phyloP scores from a whole-genome alignment of 2,329 filamentous ascomycete species.

The Fusarium nematophilum region DNA sequence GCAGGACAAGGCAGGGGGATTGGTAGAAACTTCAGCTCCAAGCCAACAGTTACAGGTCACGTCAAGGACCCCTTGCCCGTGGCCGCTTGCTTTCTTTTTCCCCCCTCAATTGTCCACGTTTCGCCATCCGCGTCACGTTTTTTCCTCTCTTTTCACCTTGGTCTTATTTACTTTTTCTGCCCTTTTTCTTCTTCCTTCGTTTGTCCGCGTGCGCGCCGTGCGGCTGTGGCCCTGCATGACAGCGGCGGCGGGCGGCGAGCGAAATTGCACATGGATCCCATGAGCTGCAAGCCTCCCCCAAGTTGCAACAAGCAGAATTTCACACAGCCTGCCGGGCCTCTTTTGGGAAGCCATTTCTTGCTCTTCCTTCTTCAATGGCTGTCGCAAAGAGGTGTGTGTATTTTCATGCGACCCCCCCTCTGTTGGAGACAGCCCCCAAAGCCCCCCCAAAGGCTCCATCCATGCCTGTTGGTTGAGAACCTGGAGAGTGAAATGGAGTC shows the following conservation, averaged over 20 bases:
- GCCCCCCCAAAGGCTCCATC: conserved; percentile 17
- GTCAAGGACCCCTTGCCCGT: conserved; percentile 14
- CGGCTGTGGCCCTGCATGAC: conserved; percentile 36
- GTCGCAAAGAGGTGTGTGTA: conserved; percentile 27
- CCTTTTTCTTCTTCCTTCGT: conserved; percentile 12
- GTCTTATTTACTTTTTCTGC: conserved; percentile 8
- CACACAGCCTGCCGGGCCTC: background rate
- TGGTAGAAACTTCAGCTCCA: conserved; percentile 18
- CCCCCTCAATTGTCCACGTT: conserved; percentile 18
- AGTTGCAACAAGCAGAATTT: background rate
- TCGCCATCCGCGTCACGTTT: conserved; percentile 12
- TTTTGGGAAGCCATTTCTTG: conserved; percentile 7
- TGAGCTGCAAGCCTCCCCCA: conserved; percentile 7
- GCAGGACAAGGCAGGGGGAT: too few species aligned
- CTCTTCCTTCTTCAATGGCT: conserved; percentile 23
- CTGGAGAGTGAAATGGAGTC: too few species aligned
- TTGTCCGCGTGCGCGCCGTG: conserved; percentile 20
- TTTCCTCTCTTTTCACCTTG: too few species aligned
- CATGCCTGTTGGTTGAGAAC: conserved; percentile 23
- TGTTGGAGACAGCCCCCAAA: conserved; percentile 29
- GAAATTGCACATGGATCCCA: conserved; percentile 36
- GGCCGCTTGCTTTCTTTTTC: conserved; percentile 17
- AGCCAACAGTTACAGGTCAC: conserved; percentile 15
- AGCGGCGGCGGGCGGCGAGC: conserved; percentile 13
- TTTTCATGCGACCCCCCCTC: too few species aligned